These are phyloP conservation scores for Lactarius pseudohatsudake DNA, from an alignment of 768 basidiomycete genomes.

Conservation along the genomic window DNA sequence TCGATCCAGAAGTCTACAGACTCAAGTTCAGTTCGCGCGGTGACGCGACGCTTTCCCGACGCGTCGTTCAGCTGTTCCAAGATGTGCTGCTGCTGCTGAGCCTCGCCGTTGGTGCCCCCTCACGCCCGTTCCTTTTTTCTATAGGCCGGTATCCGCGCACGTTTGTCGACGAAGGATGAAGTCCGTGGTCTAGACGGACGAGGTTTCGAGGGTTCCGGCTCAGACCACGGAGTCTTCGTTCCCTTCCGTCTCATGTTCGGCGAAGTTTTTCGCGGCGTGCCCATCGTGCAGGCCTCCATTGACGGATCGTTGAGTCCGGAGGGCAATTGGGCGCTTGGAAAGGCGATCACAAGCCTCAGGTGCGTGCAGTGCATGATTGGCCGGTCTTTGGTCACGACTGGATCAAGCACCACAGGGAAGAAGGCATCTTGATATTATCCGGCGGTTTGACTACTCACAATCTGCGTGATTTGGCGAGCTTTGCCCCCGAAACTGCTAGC, in stretches of 20 bases:
- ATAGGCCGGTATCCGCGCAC: slow-evolving; percentile 55
- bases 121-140: not conserved
- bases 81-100: slow-evolving; percentile 38
- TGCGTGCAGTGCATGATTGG: slow-evolving; percentile 33
- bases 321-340: slow-evolving; percentile 64
- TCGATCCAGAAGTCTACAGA: slow-evolving; percentile 56
- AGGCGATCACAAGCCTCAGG: slow-evolving; percentile 60
- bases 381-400: not conserved
- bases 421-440: slow-evolving; percentile 66
- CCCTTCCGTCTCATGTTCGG: slow-evolving; percentile 82
- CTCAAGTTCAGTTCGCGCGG: slow-evolving; percentile 69
- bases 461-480: slow-evolving; percentile 52
- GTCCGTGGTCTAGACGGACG: slow-evolving; percentile 64
- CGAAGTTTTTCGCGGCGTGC: slow-evolving; percentile 56
- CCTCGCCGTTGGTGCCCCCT: not conserved
- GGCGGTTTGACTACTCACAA: slow-evolving; percentile 74
- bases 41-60: slow-evolving; percentile 53
- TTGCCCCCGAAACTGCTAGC: slow-evolving; percentile 49
- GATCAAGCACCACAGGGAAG: slow-evolving; percentile 43
- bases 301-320: slow-evolving; percentile 58
- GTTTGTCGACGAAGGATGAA: slow-evolving; percentile 50
- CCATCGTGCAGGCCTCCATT: slow-evolving; percentile 71
- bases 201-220: slow-evolving; percentile 60
- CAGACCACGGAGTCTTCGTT: slow-evolving; percentile 80
- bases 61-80: slow-evolving; percentile 60